phyloP scores from a whole-genome alignment of 371 early-diverging fungal genomes.

The Mortierella sp. region DNA sequence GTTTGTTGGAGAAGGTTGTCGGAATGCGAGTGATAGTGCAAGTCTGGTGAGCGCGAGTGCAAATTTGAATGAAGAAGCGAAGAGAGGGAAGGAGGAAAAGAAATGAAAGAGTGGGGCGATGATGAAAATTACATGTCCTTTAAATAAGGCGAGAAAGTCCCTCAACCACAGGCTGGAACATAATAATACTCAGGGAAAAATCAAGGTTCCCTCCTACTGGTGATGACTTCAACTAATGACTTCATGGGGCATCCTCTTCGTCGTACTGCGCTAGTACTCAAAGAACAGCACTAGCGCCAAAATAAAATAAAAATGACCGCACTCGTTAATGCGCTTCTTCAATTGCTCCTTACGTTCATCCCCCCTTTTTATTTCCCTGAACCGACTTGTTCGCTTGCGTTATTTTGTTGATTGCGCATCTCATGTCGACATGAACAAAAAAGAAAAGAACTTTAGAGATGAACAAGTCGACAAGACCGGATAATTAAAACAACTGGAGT shows the following conservation, averaged over 20 bases:
- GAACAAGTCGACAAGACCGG: slow-evolving; percentile 5
- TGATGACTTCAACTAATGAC: slow-evolving; percentile 6
- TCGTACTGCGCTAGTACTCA: background rate
- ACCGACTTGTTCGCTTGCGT: background rate
- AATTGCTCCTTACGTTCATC: background rate
- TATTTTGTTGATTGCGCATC: background rate
- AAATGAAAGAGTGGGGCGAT: background rate
- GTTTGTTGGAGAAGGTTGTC: background rate
- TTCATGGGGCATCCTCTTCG: slow-evolving; percentile 5
- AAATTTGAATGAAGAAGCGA: background rate
- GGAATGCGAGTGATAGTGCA: background rate
- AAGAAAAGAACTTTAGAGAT: background rate
- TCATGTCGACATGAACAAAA: slow-evolving; percentile 6
- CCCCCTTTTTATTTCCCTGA: background rate
- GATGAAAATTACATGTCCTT: background rate
- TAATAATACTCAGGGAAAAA: background rate
- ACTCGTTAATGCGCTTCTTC: background rate
- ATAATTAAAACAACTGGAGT: background rate
- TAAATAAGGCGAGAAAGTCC: background rate
- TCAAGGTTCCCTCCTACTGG: background rate
- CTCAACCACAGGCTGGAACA: background rate
- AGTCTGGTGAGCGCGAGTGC: background rate
- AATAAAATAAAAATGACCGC: background rate
- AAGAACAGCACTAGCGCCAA: background rate
- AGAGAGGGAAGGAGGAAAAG: background rate